Evolutionary conservation across 2,329 filamentous ascomycete species (phyloP).

Genomic region (Calonectria fujianensis): DNA sequence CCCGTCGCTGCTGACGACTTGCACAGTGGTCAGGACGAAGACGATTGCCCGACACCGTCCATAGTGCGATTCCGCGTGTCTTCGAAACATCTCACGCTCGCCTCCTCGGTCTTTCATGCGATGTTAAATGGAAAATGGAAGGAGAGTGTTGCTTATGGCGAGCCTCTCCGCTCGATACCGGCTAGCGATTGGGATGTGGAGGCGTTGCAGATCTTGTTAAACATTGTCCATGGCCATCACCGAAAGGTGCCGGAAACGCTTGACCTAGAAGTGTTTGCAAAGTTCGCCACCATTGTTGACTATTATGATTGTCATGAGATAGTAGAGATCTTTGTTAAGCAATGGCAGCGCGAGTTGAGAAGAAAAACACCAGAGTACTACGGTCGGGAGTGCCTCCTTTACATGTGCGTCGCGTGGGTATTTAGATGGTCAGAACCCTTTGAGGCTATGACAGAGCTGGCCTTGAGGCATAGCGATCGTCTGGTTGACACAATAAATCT

Average conservation of each 20-base stretch:
- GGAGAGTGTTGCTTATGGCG: background rate
- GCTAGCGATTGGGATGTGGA: conserved; percentile 13
- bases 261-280: conserved; percentile 5
- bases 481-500: conserved; percentile 13
- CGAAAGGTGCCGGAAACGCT: conserved; percentile 9
- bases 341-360: conserved; percentile 16
- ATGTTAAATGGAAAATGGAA: conserved; percentile 5
- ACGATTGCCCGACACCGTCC: background rate
- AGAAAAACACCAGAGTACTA: background rate
- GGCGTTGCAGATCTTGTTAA: background rate
- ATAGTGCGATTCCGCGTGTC: conserved; percentile 2
- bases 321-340: conserved; percentile 23
- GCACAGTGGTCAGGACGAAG: background rate
- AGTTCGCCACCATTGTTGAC: conserved; percentile 13
- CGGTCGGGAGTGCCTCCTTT: background rate
- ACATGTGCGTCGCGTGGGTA: conserved; percentile 12
- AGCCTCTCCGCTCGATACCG: background rate
- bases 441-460: conserved; percentile 11
- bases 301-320: conserved; percentile 23
- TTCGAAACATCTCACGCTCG: conserved; percentile 17
- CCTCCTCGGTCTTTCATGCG: background rate
- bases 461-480: conserved; percentile 1
- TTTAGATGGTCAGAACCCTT: conserved; percentile 5
- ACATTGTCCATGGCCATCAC: conserved; percentile 15
- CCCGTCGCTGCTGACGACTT: too few relatives aligned